Base-by-base conservation (phyloP, 2,329 filamentous ascomycete genomes). In the Colletotrichum phormii region DNA sequence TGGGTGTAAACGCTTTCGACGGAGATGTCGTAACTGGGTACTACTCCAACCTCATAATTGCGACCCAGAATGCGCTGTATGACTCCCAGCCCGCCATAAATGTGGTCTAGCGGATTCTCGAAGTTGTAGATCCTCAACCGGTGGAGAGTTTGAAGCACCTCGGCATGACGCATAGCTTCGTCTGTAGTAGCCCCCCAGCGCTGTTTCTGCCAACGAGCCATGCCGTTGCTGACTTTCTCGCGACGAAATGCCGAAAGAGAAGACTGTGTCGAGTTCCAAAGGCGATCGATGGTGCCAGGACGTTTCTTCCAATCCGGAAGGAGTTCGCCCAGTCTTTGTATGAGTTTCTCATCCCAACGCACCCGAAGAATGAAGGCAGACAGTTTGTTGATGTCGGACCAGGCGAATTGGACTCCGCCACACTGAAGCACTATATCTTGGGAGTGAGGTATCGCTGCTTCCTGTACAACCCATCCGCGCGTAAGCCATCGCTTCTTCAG, bases 401-500 rank as follows among this genome's bases (percentile, higher is more conserved):
- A 72, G 9, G 53, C 60, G 33, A 72, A 65, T 3, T 37, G 66
- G 4, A n/a, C 22, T 1, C 13, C 24, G 15, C 70, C 70, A 26
- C 66, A 71, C 11, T 46, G 35, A 15, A 71, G 11, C 3, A 71
- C n/a, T 1, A 71, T 67, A 9, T 33, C n/a, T 1, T 26, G 73
- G 31, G 57, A 72, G 51, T 59, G 53, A 4, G 74, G 75, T 4
- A 76, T 54, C 24, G 72, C 74, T n/a, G 73, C 72, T 33, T 77
- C 76, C 29, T 76, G 75, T 9, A 77, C 73, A 18, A 75, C 75
- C 76, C 76, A 76, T 3, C 74, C 75, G n/a, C 76, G 74, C 11
- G 74, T 75, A 6, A 74, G 75, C 67, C 75, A 77, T 15, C 70
- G 33, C 31, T 75, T 71, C 29, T 53, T 24, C 11, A 67, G 66